Evolutionary conservation across 768 basidiomycete genomes (phyloP).

Genomic region (Mycena chlorophos): DNA sequence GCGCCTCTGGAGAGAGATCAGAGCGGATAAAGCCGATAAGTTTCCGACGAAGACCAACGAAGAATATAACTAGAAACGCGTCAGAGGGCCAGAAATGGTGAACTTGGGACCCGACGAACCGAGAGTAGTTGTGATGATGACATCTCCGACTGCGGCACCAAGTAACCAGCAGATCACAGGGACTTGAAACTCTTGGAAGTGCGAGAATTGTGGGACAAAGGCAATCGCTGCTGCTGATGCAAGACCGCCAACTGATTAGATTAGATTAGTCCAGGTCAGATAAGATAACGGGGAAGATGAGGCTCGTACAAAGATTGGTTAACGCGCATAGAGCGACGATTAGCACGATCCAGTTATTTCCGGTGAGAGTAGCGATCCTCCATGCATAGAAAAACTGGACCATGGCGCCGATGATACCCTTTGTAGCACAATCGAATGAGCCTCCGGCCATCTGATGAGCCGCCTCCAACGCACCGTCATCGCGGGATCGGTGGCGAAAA

Average conservation of each 20-base stretch:
- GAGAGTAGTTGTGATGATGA: constrained; percentile 28
- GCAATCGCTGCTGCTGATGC: constrained; percentile 26
- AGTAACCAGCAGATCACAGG: constrained; percentile 21
- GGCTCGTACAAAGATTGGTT: constrained; percentile 20
- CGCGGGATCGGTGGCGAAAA: constrained; percentile 31
- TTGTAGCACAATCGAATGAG: background rate
- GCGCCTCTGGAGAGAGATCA: constrained; percentile 24
- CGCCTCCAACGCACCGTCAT: constrained; percentile 21
- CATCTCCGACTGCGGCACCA: constrained; percentile 24
- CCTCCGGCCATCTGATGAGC: too few species aligned
- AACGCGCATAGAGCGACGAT: constrained; percentile 17
- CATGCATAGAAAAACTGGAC: constrained; percentile 31
- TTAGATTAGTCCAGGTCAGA: background rate
- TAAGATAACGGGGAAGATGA: background rate
- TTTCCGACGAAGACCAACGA: constrained; percentile 4
- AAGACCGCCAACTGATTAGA: constrained; percentile 12
- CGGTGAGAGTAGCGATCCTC: constrained; percentile 24
- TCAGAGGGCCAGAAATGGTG: background rate
- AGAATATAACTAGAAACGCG: constrained; percentile 10
- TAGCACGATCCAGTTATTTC: constrained; percentile 11
- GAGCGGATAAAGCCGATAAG: background rate
- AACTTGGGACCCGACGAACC: constrained; percentile 5
- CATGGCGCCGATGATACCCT: constrained; percentile 28
- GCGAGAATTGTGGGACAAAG: constrained; percentile 22
- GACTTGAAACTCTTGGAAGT: constrained; percentile 25